Evolutionary conservation across 345 rosid species (phyloP).

Genomic region (Lepidium africanum): DNA sequence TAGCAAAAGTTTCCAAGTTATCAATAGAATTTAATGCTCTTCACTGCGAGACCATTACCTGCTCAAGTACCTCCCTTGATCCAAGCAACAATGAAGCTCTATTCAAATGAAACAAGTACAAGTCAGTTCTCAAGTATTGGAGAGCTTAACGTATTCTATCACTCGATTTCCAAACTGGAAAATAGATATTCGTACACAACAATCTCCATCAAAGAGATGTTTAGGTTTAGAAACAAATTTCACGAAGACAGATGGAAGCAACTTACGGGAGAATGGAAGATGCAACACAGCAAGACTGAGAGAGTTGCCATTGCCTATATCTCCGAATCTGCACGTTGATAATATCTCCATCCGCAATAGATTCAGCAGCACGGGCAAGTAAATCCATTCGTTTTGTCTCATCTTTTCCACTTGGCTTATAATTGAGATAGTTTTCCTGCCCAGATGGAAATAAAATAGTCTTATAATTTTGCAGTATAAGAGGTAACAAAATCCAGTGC

Average conservation of each 20-base stretch:
- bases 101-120: constrained; percentile 21
- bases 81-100: constrained; percentile 92
- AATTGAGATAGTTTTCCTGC: constrained; percentile 96
- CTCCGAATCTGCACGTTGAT: constrained; percentile 91
- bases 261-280: constrained; percentile 92
- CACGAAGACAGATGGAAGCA: constrained; percentile 9
- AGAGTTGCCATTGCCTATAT: constrained; percentile 94
- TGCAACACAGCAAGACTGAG: constrained; percentile 63
- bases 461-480: not conserved
- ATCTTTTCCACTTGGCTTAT: constrained; percentile 74
- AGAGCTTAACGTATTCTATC: constrained; percentile 1
- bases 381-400: constrained; percentile 68
- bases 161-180: not conserved
- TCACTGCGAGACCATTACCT: constrained; percentile 39
- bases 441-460: not conserved
- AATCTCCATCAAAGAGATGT: not conserved
- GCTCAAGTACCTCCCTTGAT: constrained; percentile 73
- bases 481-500: not conserved
- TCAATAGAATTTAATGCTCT: not conserved
- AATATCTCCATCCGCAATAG: constrained; percentile 87
- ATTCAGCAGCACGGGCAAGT: constrained; percentile 90
- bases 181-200: not conserved
- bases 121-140: constrained; percentile 6
- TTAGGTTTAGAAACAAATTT: not conserved
- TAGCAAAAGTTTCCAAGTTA: not conserved